A percentile compares a stretch with the other conserved stretches of the same genome.
Evolutionary conservation across 1,139 yeast species (phyloP).

Genomic region (Kodamaea ohmeri): DNA sequence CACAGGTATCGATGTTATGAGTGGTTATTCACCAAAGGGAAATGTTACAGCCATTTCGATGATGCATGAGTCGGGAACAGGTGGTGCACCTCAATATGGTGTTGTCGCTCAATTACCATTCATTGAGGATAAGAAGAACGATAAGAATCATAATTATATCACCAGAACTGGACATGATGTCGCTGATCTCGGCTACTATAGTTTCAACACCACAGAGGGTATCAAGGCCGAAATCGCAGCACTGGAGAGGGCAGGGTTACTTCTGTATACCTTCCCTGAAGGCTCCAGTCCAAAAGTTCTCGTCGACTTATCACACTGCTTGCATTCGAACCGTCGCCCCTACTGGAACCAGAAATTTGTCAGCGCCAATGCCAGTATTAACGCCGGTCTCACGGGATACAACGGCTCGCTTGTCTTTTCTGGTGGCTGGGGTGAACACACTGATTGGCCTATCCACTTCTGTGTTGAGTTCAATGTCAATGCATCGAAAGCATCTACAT

Average conservation of each 20-base stretch:
- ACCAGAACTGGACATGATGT: slow-evolving; percentile 19
- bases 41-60: slow-evolving; percentile 32
- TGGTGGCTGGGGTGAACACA: slow-evolving; percentile 35
- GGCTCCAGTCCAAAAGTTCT: slow-evolving; percentile 17
- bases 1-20: slow-evolving; percentile 24
- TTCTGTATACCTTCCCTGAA: slow-evolving; percentile 23
- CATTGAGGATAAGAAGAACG: slow-evolving; percentile 16
- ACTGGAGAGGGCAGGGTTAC: slow-evolving; percentile 27
- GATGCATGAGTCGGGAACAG: slow-evolving; percentile 43
- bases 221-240: slow-evolving; percentile 27
- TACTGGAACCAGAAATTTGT: slow-evolving; percentile 34
- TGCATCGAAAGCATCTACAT: slow-evolving; percentile 17
- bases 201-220: slow-evolving; percentile 21
- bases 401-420: slow-evolving; percentile 24
- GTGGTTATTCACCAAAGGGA: slow-evolving; percentile 35
- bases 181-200: slow-evolving; percentile 27
- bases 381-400: slow-evolving; percentile 20
- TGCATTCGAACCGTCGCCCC: slow-evolving; percentile 26
- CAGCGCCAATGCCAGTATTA: slow-evolving; percentile 23
- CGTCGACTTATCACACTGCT: slow-evolving; percentile 30
- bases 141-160: slow-evolving; percentile 13
- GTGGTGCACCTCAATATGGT: slow-evolving; percentile 39
- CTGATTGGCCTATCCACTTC: slow-evolving; percentile 29
- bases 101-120: slow-evolving; percentile 32
- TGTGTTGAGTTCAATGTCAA: slow-evolving; percentile 27